Percentiles rank a stretch among this genome's conserved stretches.
phyloP scores from a whole-genome alignment of 805 yeast genomes.

The Ogataea parapolymorpha region DNA sequence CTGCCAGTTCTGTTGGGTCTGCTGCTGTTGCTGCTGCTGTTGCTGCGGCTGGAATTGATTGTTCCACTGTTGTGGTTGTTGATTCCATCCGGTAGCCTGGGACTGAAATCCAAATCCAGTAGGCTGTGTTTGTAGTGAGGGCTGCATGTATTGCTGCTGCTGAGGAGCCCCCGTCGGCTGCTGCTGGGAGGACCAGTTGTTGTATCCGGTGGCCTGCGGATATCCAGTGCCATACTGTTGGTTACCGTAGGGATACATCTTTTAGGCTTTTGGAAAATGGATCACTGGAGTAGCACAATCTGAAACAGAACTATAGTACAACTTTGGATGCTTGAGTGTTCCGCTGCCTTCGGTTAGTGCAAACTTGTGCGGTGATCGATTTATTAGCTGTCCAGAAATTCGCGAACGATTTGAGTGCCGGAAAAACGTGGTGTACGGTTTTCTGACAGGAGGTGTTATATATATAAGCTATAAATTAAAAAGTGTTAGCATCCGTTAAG shows the following conservation, averaged over 20 bases:
- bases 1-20: slow-evolving; percentile 14
- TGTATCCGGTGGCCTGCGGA: slow-evolving; percentile 26
- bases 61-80: slow-evolving; percentile 14
- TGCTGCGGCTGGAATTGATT: slow-evolving; percentile 13
- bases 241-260: slow-evolving; percentile 27
- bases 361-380: background rate
- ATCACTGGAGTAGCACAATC: background rate
- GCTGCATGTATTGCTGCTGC: slow-evolving; percentile 23
- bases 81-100: slow-evolving; percentile 17
- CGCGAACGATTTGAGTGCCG: slow-evolving; percentile 3
- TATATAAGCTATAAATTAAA: slow-evolving; percentile 4
- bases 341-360: background rate
- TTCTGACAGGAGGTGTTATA: background rate
- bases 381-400: slow-evolving; percentile 18
- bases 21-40: slow-evolving; percentile 13
- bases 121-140: slow-evolving; percentile 32
- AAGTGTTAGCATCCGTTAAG: slow-evolving; percentile 22
- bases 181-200: slow-evolving; percentile 33
- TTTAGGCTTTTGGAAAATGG: background rate
- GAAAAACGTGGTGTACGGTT: slow-evolving; percentile 5
- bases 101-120: slow-evolving; percentile 37
- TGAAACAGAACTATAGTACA: background rate
- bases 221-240: slow-evolving; percentile 24
- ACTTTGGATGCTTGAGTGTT: background rate
- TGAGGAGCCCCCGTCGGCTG: slow-evolving; percentile 24